Evolutionary conservation across 2,329 filamentous ascomycete genomes (phyloP).

Genomic region (Pseudogymnoascus sp.): DNA sequence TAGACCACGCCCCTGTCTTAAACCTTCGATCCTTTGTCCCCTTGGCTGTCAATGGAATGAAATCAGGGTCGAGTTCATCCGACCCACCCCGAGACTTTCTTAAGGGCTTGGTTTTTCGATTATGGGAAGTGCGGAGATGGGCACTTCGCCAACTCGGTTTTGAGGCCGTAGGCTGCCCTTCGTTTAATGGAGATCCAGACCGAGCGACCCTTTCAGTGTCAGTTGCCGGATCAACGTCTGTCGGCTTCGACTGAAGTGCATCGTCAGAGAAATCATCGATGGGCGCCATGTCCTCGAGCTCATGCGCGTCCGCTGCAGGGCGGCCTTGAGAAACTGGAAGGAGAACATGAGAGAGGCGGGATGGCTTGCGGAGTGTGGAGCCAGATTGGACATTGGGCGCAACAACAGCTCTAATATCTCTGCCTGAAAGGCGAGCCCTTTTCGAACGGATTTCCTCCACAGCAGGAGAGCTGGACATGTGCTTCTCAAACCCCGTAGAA

Average conservation of each 20-base stretch:
- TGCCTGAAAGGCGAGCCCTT: not conserved
- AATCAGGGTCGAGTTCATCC: not conserved
- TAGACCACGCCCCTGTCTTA: not conserved
- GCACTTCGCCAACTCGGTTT: not conserved
- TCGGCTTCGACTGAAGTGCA: not conserved
- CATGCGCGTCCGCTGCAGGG: not conserved
- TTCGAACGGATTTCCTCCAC: not conserved
- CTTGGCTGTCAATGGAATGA: slow-evolving; percentile 6
- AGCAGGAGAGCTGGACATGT: not conserved
- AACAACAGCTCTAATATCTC: not conserved
- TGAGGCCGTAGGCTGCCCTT: not conserved
- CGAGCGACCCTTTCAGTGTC: not conserved
- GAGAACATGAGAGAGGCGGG: not conserved
- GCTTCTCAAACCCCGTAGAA: not conserved
- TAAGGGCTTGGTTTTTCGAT: not conserved
- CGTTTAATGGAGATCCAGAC: not conserved
- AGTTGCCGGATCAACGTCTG: too few relatives aligned
- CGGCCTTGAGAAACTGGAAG: not conserved
- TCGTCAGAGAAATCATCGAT: not conserved
- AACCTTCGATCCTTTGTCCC: not conserved
- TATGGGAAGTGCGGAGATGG: not conserved
- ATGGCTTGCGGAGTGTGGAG: not conserved
- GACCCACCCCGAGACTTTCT: not conserved
- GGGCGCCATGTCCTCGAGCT: not conserved
- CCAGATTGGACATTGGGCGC: not conserved